Evolutionary conservation across 139 green algal species (phyloP).

Genomic region (Closterium sp.): DNA sequence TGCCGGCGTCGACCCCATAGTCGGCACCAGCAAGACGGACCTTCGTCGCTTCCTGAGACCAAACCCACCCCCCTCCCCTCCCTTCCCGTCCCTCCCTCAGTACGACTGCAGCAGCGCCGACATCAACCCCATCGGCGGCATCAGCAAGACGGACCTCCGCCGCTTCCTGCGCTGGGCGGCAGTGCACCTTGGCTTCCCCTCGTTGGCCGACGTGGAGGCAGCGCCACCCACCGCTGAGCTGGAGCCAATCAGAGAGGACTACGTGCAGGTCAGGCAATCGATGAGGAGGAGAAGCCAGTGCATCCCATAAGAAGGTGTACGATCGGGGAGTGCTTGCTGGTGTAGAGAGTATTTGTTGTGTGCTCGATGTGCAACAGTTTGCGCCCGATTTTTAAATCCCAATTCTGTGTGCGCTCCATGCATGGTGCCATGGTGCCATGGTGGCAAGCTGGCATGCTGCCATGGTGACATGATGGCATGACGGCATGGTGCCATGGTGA

Average conservation of each 20-base stretch:
- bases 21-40: slow-evolving; percentile 66
- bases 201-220: slow-evolving; percentile 73
- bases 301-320: too few relatives aligned
- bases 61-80: too few relatives aligned
- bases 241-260: slow-evolving; percentile 71
- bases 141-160: slow-evolving; percentile 69
- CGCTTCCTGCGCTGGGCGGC: slow-evolving; percentile 82
- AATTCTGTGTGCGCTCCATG: too few relatives aligned
- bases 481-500: too few relatives aligned
- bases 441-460: too few relatives aligned
- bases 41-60: slow-evolving; percentile 70
- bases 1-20: slow-evolving; percentile 96
- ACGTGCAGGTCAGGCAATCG: slow-evolving; percentile 42
- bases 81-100: background rate
- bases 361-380: too few relatives aligned
- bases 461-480: too few relatives aligned
- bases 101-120: slow-evolving; percentile 94
- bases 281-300: too few relatives aligned
- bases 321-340: too few relatives aligned
- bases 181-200: slow-evolving; percentile 73
- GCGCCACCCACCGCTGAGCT: slow-evolving; percentile 93
- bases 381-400: too few relatives aligned
- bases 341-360: too few relatives aligned
- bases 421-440: too few relatives aligned
- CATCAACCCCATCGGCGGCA: slow-evolving; percentile 92